Evolutionary conservation across 495 filamentous ascomycete genomes (phyloP).

Genomic region (Schizothecium vesticola): DNA sequence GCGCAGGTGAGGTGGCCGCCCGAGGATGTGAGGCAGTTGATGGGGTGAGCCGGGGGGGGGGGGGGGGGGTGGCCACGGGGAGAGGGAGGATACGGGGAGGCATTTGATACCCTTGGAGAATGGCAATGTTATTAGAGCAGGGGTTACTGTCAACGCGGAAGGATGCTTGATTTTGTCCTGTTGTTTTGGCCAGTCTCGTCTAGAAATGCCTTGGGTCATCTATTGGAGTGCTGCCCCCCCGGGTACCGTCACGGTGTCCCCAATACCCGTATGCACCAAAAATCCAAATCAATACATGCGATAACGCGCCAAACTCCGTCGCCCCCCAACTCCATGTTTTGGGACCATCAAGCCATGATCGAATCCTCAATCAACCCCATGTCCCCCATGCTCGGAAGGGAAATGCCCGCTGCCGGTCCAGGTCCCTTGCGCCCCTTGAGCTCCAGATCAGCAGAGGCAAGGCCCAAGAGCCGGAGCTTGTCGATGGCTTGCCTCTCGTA

Average conservation of each 20-base stretch:
- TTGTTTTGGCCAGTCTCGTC: background rate
- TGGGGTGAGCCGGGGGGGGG: constrained; percentile 67
- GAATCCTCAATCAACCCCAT: background rate
- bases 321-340: background rate
- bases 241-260: background rate
- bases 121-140: background rate
- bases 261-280: background rate
- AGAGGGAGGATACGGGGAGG: background rate
- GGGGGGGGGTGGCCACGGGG: too few species aligned
- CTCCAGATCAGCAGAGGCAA: constrained; percentile 69
- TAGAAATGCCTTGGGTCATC: background rate
- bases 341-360: background rate
- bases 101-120: constrained; percentile 11
- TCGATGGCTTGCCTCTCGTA: constrained; percentile 71
- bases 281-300: background rate
- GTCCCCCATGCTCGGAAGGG: background rate
- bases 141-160: background rate
- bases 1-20: constrained; percentile 96
- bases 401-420: background rate
- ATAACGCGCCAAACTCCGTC: background rate
- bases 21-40: constrained; percentile 85
- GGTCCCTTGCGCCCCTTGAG: constrained; percentile 38
- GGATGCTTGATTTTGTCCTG: background rate
- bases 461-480: constrained; percentile 67
- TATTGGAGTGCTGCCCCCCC: background rate